Percentiles rank a stretch among this genome's conserved stretches.
These are phyloP conservation scores for Backusella parvicylindrica DNA, from an alignment of 192 early-diverging fungal species.

Conservation along the genomic window DNA sequence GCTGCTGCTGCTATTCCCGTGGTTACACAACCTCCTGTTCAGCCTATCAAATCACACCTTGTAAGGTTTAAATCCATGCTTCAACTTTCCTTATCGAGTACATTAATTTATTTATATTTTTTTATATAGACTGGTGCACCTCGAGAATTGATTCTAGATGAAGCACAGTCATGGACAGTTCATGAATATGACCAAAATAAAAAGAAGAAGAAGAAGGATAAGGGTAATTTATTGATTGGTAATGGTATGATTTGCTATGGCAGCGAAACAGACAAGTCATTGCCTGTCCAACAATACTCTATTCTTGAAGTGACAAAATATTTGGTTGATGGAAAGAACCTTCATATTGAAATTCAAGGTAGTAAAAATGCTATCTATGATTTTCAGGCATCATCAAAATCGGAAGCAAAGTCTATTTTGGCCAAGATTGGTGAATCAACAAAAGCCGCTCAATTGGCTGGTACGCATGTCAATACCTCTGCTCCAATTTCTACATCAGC, in stretches of 20 bases:
- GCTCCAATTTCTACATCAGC: neutral
- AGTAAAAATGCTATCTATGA: conserved; percentile 52
- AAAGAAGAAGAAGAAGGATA: conserved; percentile 72
- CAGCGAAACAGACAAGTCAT: conserved; percentile 57
- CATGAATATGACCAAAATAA: conserved; percentile 58
- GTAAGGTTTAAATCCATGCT: conserved; percentile 3
- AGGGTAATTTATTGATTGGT: conserved; percentile 64
- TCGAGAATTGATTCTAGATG: conserved; percentile 17
- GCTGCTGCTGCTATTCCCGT: neutral
- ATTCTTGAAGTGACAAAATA: conserved; percentile 59
- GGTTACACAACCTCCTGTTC: neutral
- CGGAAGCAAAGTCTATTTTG: conserved; percentile 64
- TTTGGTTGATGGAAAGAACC: conserved; percentile 58
- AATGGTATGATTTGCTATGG: conserved; percentile 59
- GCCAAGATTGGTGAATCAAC: conserved; percentile 59
- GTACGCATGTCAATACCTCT: conserved; percentile 1
- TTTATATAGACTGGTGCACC: neutral
- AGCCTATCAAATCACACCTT: conserved; percentile 1
- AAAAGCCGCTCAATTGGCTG: conserved; percentile 41
- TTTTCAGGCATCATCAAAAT: conserved; percentile 58
- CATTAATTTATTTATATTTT: conserved; percentile 2
- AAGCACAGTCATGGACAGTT: conserved; percentile 51
- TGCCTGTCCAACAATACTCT: conserved; percentile 55
- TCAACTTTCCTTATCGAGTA: neutral
- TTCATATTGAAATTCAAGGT: conserved; percentile 62